Conservation (phyloP, 352 stramenopile genomes). For the Phytophthora sp. region DNA sequence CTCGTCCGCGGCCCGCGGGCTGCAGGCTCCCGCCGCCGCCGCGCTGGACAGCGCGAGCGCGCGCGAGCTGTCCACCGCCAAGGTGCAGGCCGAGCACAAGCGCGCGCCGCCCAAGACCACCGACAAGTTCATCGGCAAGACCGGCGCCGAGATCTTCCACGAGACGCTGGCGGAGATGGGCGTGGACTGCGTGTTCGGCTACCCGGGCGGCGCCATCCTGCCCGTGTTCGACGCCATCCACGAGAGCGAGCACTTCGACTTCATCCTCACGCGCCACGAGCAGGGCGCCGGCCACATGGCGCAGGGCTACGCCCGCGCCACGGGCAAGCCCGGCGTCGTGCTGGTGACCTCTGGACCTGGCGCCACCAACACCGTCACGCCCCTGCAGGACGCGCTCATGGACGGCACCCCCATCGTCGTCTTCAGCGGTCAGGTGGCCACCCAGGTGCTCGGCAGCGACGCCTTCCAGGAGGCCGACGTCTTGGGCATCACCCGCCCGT, state of each 20-base stretch:
- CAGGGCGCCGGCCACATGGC: constrained; percentile 88
- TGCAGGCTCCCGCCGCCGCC: constrained; percentile 14
- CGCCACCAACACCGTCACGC: constrained; percentile 95
- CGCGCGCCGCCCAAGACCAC: constrained; percentile 55
- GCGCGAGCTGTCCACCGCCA: constrained; percentile 48
- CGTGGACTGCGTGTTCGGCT: constrained; percentile 94
- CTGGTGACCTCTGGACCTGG: constrained; percentile 94
- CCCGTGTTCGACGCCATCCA: constrained; percentile 96
- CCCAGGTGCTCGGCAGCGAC: constrained; percentile 90
- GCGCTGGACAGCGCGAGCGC: constrained; percentile 14
- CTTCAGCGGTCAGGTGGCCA: constrained; percentile 94
- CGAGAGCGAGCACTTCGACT: constrained; percentile 83
- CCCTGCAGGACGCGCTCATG: constrained; percentile 94
- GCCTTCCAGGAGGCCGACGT: constrained; percentile 93
- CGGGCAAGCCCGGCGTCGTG: constrained; percentile 90
- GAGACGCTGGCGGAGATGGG: constrained; percentile 91
- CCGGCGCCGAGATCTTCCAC: constrained; percentile 94
- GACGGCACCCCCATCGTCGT: constrained; percentile 95
- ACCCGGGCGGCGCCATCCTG: constrained; percentile 93
- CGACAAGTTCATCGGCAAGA: constrained; percentile 92
- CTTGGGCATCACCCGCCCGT: constrained; percentile 87
- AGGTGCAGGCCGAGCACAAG: constrained; percentile 37
- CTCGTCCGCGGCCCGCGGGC: constrained; percentile 25
- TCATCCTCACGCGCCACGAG: constrained; percentile 83
- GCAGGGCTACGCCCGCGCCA: constrained; percentile 83